Evolutionary conservation across 2,329 filamentous ascomycete species (phyloP), one percentile per base, ranked within the genome.

Genomic region (Aspergillus neotritici): DNA sequence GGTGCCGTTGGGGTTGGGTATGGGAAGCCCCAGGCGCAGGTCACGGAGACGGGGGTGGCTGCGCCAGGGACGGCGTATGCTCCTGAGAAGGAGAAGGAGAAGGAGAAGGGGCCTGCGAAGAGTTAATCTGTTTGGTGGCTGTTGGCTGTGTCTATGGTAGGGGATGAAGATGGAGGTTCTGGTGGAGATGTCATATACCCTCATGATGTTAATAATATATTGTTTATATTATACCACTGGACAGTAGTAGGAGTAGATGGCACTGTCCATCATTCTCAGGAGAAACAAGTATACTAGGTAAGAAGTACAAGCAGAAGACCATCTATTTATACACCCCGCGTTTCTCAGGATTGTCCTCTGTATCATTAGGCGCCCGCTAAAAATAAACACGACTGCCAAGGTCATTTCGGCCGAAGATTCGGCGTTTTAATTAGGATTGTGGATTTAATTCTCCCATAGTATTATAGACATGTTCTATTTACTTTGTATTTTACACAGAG

Each of bases 81-180:
- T 11, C 47, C 45, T 2, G 42, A 46, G 14, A 43, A 48, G 31
- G 48, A 50, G 31, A 29, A 15, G n/a, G 41, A 48, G 31, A 50
- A 50, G 31, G 31, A 17, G 15, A 41, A 47, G 28, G 40, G 40
- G 21, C 13, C 46, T 3, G 31, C 29, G 30, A 14, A 42, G 17
- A 5, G 42, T 37, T 41, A 43, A 34, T 34, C 29, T 30, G 4
- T 41, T 43, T 36, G 35, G 10, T 30, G 5, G 21, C n/a, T n/a
- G n/a, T n/a, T n/a, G n/a, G n/a, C n/a, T n/a, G 40, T 35, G 17
- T 41, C 21, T 9, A 25, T 2, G 4, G 3, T 25, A 8, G 21
- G 6, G 35, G n/a, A n/a, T n/a, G n/a, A 41, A 13, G 28, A 14
- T 6, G 15, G 14, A 25, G 13, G 3, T 12, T 21, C 31, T 35